Base-by-base conservation (phyloP, 257 asterid species). In the Coffea eugenioides region DNA sequence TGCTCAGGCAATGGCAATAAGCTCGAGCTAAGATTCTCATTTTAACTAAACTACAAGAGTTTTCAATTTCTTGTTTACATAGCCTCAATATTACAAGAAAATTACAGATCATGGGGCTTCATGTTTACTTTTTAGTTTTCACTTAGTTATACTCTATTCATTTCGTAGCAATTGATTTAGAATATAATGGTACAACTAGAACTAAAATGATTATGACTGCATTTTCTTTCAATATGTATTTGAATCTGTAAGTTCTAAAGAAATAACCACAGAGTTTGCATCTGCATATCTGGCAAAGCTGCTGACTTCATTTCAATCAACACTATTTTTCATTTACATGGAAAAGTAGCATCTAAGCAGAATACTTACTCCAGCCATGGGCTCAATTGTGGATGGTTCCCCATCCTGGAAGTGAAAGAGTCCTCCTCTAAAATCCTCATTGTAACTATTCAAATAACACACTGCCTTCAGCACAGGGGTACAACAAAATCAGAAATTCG, bases 351-450 rank as follows among this genome's bases (percentile, higher is more conserved):
- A 66, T 39, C 27, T 62, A 62, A 4, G 54, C 23, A 64, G 74
- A 74, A 77, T 49, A 83, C 94, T 88, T 86, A 94, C 98, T 77
- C 99, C 99, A 81, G 94, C 90, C 89, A 88, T 74, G 66, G 98
- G 97, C 81, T 87, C 87, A 65, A 93, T 65, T 12, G 89, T 89
- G 9, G 95, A 85, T 64, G 98, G 96, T 81, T 91, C 96, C 69
- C 98, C 99, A 76, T 93, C 94, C 88, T 88, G 90, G 90, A 95
- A 95, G 83, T 90, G 97, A 89, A 95, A 95, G 54, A 95, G 79
- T 48, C 99, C 99, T 56, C 98, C 99, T 67, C 68, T 80, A 85
- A 95, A 95, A 79, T 91, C 96, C 76, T 73, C 90, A 45, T 82
- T 87, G 56, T 88, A 87, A 80, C 84, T 90, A 84, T 90, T 93